Percentiles rank a stretch among this genome's conserved stretches.
phyloP scores from a whole-genome alignment of 2,329 filamentous ascomycete species.

The Fusarium subglutinans region DNA sequence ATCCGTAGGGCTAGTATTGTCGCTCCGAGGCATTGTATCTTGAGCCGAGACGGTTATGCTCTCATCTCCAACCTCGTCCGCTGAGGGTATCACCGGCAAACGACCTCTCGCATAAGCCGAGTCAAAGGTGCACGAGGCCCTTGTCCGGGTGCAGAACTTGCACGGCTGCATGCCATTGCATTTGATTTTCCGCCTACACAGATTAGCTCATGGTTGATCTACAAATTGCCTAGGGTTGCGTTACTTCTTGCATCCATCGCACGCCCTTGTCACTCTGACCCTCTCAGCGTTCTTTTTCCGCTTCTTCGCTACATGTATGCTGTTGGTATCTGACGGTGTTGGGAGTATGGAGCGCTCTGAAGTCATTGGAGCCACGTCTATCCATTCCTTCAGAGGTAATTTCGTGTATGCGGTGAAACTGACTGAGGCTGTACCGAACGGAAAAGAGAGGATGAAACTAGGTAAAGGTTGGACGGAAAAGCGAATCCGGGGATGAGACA shows the following conservation, averaged over 20 bases:
- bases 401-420: not conserved
- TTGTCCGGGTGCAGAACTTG: conserved; percentile 35
- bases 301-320: conserved; percentile 15
- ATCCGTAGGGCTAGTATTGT: not conserved
- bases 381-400: not conserved
- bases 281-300: conserved; percentile 41
- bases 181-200: conserved; percentile 38
- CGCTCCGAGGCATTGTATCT: not conserved
- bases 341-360: conserved; percentile 21
- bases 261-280: conserved; percentile 39
- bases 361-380: conserved; percentile 11
- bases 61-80: conserved; percentile 10
- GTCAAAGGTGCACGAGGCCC: conserved; percentile 36
- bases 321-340: conserved; percentile 2
- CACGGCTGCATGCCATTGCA: conserved; percentile 41
- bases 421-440: not conserved
- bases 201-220: conserved; percentile 11
- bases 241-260: conserved; percentile 43
- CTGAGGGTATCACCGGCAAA: conserved; percentile 29
- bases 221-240: not conserved
- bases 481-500: conserved; percentile 4
- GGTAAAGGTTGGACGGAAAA: conserved; percentile 7
- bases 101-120: conserved; percentile 41
- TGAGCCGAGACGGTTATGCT: conserved; percentile 6
- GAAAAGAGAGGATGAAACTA: conserved; percentile 10